Evolutionary conservation across 345 rosid species (phyloP).

Genomic region (Streptanthus diversifolius): DNA sequence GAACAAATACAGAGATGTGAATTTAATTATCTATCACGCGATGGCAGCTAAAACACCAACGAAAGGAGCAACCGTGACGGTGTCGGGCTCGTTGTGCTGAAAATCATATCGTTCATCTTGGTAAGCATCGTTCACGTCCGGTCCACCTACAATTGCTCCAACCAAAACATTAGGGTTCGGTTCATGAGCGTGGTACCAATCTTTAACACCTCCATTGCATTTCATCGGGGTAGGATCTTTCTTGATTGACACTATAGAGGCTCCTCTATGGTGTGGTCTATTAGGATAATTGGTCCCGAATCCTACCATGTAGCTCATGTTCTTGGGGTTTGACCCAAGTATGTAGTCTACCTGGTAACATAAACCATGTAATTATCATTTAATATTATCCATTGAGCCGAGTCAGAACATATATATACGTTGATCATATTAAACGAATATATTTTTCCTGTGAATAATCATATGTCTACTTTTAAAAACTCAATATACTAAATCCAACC

Average conservation of each 20-base stretch:
- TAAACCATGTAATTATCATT: background rate
- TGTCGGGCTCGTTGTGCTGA: constrained; percentile 49
- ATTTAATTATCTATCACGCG: constrained; percentile 19
- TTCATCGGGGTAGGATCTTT: constrained; percentile 54
- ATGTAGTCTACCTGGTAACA: constrained; percentile 69
- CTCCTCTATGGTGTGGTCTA: constrained; percentile 87
- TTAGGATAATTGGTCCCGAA: constrained; percentile 69
- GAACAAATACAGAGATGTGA: background rate
- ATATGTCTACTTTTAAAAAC: too few relatives aligned
- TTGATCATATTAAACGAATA: background rate
- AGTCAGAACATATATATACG: background rate
- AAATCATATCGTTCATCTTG: constrained; percentile 46
- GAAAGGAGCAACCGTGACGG: constrained; percentile 51
- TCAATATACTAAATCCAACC: background rate
- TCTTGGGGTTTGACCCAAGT: constrained; percentile 79
- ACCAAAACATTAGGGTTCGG: constrained; percentile 57
- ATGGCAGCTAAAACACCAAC: constrained; percentile 63
- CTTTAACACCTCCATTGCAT: constrained; percentile 58
- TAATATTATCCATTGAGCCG: background rate
- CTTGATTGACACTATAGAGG: constrained; percentile 69
- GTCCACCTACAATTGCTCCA: constrained; percentile 74
- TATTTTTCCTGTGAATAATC: too few relatives aligned
- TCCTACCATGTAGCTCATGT: constrained; percentile 97
- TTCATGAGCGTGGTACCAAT: constrained; percentile 39
- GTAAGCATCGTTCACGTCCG: constrained; percentile 51